Evolutionary conservation across 2,329 filamentous ascomycete genomes (phyloP), one percentile per base, ranked within the genome.

Genomic region (Fusarium nurragi): DNA sequence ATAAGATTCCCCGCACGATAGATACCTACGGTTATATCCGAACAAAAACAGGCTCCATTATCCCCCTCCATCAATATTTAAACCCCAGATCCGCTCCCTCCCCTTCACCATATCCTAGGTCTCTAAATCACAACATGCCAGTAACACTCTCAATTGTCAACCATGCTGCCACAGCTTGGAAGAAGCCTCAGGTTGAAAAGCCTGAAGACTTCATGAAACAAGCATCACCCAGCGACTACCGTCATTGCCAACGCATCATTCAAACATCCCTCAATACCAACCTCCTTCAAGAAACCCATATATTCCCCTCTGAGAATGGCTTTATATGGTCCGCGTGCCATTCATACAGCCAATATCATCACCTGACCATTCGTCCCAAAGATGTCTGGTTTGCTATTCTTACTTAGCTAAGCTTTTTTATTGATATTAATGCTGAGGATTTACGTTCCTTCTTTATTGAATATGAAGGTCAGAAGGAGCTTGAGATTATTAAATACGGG

Each of bases 331-430:
- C 75, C 0, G 73, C 67, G n/a, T 69, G 76, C 21, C 44, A 73
- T 16, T 80, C 80, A 2, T 83, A 83, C 59, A 78, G 70, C 57
- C 12, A 73, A 3, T 79, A 84, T 54, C 78, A 81, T 49, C 76
- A 83, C 54, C 76, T 86, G 0, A 70, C 69, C 3, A 71, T 86
- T 43, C 79, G 83, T 1, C 83, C 83, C 0, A 83, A 86, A 25
- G 83, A 86, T 55, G 68, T 86, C n/a, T 86, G 83, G 83, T 75
- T 84, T 40, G 73, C 82, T 6, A 83, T 86, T 58, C 67, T 86
- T 1, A 74, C 77, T 0, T 83, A 86, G 59, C 62, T 84, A 3
- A 79, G 75, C 65, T 73, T 78, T 53, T 83, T 77, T 60, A 73
- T 86, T 65, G 83, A 83, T 46, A 75, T 80, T 5, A 79, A 84